Conservation (phyloP, 2,329 filamentous ascomycete genomes). For the Fusarium bulbicola region DNA sequence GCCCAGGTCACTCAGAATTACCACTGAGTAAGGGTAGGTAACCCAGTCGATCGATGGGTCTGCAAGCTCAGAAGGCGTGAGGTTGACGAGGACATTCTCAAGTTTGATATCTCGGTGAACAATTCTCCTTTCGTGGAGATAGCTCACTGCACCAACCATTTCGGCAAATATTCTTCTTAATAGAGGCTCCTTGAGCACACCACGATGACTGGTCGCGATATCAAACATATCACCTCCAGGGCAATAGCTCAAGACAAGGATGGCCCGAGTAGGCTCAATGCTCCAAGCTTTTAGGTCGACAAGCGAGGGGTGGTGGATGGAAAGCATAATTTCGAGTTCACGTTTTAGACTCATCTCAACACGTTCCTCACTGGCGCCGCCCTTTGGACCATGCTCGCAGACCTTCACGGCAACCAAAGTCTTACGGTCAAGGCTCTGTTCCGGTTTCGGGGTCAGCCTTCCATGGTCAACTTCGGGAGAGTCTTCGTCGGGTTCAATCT, state of each 20-base stretch:
- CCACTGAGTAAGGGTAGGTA: conserved; percentile 81
- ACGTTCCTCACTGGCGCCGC: conserved; percentile 90
- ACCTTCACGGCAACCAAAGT: conserved; percentile 94
- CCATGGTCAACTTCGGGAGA: conserved; percentile 49
- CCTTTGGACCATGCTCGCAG: conserved; percentile 92
- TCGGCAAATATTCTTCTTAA: conserved; percentile 90
- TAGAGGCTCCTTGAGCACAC: conserved; percentile 72
- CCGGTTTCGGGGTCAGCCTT: conserved; percentile 42
- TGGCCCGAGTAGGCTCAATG: conserved; percentile 81
- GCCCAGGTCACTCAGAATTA: conserved; percentile 91
- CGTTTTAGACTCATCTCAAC: conserved; percentile 94
- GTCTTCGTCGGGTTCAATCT: conserved; percentile 64
- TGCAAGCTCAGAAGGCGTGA: conserved; percentile 74
- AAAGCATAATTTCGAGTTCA: conserved; percentile 92
- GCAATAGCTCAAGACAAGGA: conserved; percentile 90
- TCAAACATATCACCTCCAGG: conserved; percentile 96
- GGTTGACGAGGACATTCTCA: conserved; percentile 92
- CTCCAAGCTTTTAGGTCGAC: conserved; percentile 93
- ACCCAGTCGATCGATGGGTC: conserved; percentile 72
- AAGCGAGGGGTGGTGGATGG: conserved; percentile 86
- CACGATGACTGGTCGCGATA: conserved; percentile 77
- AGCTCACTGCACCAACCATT: conserved; percentile 83
- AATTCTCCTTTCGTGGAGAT: conserved; percentile 85
- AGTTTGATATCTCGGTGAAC: conserved; percentile 98
- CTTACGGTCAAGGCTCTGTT: conserved; percentile 64